These are phyloP conservation scores for Hirsutella rhossiliensis DNA, from an alignment of 2,329 filamentous ascomycete species.

Conservation along the genomic window DNA sequence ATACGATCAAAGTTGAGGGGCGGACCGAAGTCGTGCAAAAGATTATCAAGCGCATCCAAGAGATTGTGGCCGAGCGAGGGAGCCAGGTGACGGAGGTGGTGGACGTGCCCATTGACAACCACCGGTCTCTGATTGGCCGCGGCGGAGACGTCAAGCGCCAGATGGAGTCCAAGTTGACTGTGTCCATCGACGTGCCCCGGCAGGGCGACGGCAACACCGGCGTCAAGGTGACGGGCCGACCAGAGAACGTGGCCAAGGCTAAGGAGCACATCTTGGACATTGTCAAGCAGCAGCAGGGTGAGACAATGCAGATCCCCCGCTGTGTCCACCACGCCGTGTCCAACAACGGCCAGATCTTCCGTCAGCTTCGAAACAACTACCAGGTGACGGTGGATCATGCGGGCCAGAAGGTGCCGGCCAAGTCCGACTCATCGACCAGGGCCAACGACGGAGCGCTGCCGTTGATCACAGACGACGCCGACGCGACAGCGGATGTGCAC, in stretches of 20 bases:
- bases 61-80: slow-evolving; percentile 71
- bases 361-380: slow-evolving; percentile 72
- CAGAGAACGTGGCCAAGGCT: slow-evolving; percentile 68
- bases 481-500: slow-evolving; percentile 52
- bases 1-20: slow-evolving; percentile 79
- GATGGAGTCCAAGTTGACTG: slow-evolving; percentile 75
- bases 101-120: slow-evolving; percentile 81
- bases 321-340: slow-evolving; percentile 73
- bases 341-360: slow-evolving; percentile 90
- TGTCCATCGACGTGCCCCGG: slow-evolving; percentile 82
- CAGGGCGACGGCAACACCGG: slow-evolving; percentile 75
- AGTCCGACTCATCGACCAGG: slow-evolving; percentile 43
- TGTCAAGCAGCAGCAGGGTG: slow-evolving; percentile 76
- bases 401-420: slow-evolving; percentile 64
- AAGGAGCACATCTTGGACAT: slow-evolving; percentile 73
- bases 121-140: slow-evolving; percentile 81
- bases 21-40: slow-evolving; percentile 75
- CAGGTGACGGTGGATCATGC: slow-evolving; percentile 87
- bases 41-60: slow-evolving; percentile 71
- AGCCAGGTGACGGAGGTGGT: slow-evolving; percentile 68
- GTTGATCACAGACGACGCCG: slow-evolving; percentile 82
- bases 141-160: slow-evolving; percentile 78
- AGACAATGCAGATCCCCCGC: slow-evolving; percentile 74
- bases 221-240: slow-evolving; percentile 74
- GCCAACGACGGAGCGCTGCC: slow-evolving; percentile 57